These are phyloP conservation scores for Sarocladiaceae sp. DNA, from an alignment of 2,329 filamentous ascomycete genomes.

Conservation along the genomic window DNA sequence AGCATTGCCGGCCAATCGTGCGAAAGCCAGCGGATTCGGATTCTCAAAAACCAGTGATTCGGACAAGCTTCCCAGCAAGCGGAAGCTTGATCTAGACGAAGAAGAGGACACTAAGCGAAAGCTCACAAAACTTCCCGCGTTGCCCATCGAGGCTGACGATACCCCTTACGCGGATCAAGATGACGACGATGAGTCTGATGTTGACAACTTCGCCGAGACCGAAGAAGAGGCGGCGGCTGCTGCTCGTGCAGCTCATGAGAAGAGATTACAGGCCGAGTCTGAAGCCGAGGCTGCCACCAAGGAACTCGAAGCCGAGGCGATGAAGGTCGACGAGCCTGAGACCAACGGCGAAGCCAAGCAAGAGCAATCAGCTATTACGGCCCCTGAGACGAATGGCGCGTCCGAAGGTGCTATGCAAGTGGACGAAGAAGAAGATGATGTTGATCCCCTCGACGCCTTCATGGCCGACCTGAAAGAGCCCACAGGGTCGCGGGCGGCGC, in stretches of 20 bases:
- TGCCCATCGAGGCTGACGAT: slow-evolving; percentile 59
- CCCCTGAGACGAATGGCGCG: slow-evolving; percentile 13
- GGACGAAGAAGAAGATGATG: slow-evolving; percentile 56
- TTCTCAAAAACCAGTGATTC: slow-evolving; percentile 64
- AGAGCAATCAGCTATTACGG: slow-evolving; percentile 17
- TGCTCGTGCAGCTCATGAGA: slow-evolving; percentile 77
- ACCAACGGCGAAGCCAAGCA: slow-evolving; percentile 23
- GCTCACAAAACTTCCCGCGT: slow-evolving; percentile 80
- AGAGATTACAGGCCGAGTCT: slow-evolving; percentile 51
- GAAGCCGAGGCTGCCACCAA: slow-evolving; percentile 39
- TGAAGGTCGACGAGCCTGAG: slow-evolving; percentile 23
- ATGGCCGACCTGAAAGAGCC: slow-evolving; percentile 67
- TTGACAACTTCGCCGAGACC: slow-evolving; percentile 69
- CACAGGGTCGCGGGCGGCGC: slow-evolving; percentile 35
- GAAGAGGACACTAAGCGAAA: slow-evolving; percentile 83
- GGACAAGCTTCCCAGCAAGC: slow-evolving; percentile 63
- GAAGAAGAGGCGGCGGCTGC: slow-evolving; percentile 87
- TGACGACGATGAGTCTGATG: slow-evolving; percentile 66
- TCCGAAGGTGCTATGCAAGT: slow-evolving; percentile 47
- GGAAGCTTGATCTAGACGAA: slow-evolving; percentile 78
- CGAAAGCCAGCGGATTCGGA: slow-evolving; percentile 78
- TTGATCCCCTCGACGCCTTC: slow-evolving; percentile 94
- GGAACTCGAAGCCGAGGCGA: slow-evolving; percentile 27
- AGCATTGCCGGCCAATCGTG: slow-evolving; percentile 58
- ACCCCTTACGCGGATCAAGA: slow-evolving; percentile 56